Percentiles rank a stretch among this genome's conserved stretches.
phyloP scores from a whole-genome alignment of 345 rosid species.

The Camelina sativa region DNA sequence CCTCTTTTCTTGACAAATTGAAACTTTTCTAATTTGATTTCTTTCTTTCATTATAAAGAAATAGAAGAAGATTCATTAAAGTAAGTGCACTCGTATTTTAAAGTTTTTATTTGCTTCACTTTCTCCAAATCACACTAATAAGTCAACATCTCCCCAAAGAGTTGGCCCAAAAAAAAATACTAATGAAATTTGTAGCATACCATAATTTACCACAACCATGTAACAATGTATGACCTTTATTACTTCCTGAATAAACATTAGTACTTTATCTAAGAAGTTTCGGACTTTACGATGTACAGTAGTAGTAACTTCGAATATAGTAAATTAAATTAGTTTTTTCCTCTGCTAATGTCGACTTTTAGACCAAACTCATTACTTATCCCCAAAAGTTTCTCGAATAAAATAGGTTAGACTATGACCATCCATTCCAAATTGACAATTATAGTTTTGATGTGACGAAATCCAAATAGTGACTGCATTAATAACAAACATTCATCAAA shows the following conservation, averaged over 20 bases:
- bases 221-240: background rate
- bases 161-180: conserved; percentile 4
- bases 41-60: background rate
- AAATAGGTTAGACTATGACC: background rate
- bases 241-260: background rate
- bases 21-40: conserved; percentile 27
- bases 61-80: conserved; percentile 25
- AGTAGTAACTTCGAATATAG: background rate
- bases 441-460: background rate
- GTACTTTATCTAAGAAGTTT: background rate
- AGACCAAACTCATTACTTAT: background rate
- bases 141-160: conserved; percentile 40
- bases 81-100: conserved; percentile 36
- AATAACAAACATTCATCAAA: background rate
- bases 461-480: background rate
- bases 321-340: background rate
- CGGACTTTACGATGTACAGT: background rate
- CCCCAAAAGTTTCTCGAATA: background rate
- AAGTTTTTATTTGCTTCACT: conserved; percentile 21
- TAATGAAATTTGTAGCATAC: background rate
- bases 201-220: background rate
- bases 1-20: conserved; percentile 40
- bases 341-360: background rate
- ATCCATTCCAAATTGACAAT: background rate
- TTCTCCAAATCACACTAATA: conserved; percentile 27